A percentile compares a stretch with the other conserved stretches of the same genome.
Conservation (phyloP, 768 basidiomycete genomes). For the Serendipita sp. region DNA sequence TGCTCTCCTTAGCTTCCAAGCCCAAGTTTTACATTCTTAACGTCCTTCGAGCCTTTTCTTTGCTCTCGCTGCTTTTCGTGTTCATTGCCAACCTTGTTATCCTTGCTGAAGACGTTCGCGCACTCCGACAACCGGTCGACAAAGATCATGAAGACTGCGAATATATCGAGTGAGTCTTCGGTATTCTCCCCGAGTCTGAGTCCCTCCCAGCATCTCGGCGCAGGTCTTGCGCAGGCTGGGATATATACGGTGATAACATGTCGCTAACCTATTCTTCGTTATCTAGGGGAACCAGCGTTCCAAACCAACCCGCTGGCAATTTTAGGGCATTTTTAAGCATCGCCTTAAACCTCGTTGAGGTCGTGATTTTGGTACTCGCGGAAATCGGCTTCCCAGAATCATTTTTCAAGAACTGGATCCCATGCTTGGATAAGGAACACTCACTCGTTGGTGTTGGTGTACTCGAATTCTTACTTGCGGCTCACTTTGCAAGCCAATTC, state of each 20-base stretch:
- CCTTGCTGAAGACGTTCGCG: not conserved
- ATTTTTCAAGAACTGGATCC: constrained; percentile 1
- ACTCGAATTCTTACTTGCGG: not conserved
- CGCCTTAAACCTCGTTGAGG: not conserved
- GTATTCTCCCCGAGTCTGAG: too few relatives aligned
- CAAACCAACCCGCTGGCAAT: not conserved
- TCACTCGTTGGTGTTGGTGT: not conserved
- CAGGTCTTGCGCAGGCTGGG: not conserved
- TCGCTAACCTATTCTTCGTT: not conserved
- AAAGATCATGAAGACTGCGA: constrained; percentile 3
- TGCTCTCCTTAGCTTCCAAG: constrained; percentile 2
- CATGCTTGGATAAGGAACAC: constrained; percentile 1
- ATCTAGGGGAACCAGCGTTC: not conserved
- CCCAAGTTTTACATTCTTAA: constrained; percentile 4
- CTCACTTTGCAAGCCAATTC: not conserved
- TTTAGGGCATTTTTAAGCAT: constrained; percentile 5
- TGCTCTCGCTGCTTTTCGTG: constrained; percentile 1
- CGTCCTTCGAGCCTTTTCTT: not conserved
- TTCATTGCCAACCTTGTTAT: not conserved
- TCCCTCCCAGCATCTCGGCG: not conserved
- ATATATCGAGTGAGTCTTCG: not conserved
- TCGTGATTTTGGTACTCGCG: not conserved
- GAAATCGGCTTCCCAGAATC: not conserved
- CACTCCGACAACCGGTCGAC: not conserved
- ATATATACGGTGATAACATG: too few relatives aligned